A percentile compares a stretch with the other conserved stretches of the same genome.
Conservation (phyloP, 179 eudicot species). For the Nepenthes alata region DNA sequence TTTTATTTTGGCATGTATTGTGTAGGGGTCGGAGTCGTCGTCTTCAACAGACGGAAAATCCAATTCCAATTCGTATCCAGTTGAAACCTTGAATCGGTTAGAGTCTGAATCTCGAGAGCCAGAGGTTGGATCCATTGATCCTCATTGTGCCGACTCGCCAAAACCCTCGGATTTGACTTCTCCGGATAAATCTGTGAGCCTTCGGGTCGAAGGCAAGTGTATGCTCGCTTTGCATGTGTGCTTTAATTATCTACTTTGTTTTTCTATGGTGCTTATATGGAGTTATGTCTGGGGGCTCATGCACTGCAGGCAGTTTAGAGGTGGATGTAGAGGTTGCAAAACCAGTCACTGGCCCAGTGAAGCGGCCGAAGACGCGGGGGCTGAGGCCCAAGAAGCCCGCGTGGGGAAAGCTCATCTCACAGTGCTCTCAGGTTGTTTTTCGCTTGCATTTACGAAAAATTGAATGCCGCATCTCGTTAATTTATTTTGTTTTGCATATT, state of each 20-base stretch:
- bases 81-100: constrained; percentile 24
- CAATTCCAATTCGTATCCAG: constrained; percentile 15
- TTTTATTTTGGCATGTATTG: constrained; percentile 4
- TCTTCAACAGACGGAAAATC: constrained; percentile 42
- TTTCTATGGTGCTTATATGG: background rate
- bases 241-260: background rate
- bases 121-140: constrained; percentile 61
- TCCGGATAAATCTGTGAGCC: constrained; percentile 27
- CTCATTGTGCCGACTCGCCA: constrained; percentile 9
- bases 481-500: too few species aligned
- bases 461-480: too few species aligned
- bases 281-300: background rate
- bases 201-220: constrained; percentile 27
- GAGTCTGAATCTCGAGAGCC: constrained; percentile 31
- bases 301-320: constrained; percentile 24
- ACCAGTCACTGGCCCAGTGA: constrained; percentile 15
- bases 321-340: constrained; percentile 37
- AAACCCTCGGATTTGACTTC: constrained; percentile 32
- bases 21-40: constrained; percentile 44
- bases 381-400: constrained; percentile 29
- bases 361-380: constrained; percentile 38
- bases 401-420: constrained; percentile 86
- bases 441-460: background rate
- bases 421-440: constrained; percentile 51
- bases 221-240: constrained; percentile 9